Evolutionary conservation across 352 stramenopile species (phyloP), one percentile per base, ranked within the genome.

Genomic region (Phytophthora fragariaefolia): DNA sequence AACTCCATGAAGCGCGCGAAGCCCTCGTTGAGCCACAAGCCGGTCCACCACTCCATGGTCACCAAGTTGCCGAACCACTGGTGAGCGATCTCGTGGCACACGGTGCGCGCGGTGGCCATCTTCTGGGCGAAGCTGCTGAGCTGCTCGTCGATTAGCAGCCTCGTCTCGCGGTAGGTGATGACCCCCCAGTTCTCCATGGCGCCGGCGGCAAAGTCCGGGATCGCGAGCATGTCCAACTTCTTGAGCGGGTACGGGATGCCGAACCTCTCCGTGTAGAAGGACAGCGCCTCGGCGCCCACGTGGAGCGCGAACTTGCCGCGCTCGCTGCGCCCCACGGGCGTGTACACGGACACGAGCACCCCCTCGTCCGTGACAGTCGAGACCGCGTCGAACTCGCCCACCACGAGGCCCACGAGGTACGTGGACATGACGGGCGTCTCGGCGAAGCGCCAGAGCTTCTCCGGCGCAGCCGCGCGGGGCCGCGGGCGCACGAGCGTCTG

Each of bases 171-270:
- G 74, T 99, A 99, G n/a, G 97, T 99, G 4, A 99, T 89, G 5
- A 98, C 77, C 22, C 96, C 95, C 94, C 92, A 97, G 80, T 97
- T 97, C 80, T 97, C 96, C 97, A 99, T 97, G 65, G 98, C 91
- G 74, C 98, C 98, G 30, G 97, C 97, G 15, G 91, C 94, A 74
- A 99, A 99, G 64, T 99, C 96, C 4, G 93, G 91, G 69, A 98
- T 98, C n/a, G 91, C 94, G 28, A 99, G 74, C 95, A 99, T 98
- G 76, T 99, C 97, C 50, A 99, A 77, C 82, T 99, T 99, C 50
- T 97, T 97, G 9, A 99, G 73, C 10, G 97, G 98, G 80, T 99
- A 99, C 23, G 80, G 76, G 30, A 95, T 91, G 24, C 77, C 80
- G 52, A 95, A 93, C n/a, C 65, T 80, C 18, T 91, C 54, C 3